Evolutionary conservation across 2,329 filamentous ascomycete species (phyloP).

Genomic region (Penicillium sp.): DNA sequence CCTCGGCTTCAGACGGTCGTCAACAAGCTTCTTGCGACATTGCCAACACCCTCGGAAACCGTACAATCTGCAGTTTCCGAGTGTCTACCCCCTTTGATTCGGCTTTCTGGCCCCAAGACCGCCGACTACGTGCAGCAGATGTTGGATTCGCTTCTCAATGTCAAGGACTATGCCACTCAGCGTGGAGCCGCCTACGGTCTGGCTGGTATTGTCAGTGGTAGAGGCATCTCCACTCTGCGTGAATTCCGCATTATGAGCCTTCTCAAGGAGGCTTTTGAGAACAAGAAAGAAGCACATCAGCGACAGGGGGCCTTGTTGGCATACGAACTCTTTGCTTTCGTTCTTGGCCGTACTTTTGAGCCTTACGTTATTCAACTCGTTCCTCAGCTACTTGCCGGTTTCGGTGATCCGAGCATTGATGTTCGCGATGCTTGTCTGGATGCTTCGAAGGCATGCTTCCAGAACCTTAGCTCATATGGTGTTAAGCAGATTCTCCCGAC

Average conservation of each 20-base stretch:
- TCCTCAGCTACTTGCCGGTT: constrained; percentile 79
- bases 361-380: constrained; percentile 96
- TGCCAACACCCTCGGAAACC: constrained; percentile 91
- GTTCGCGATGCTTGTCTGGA: constrained; percentile 91
- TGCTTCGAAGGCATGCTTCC: constrained; percentile 89
- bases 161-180: constrained; percentile 87
- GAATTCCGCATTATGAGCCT: constrained; percentile 82
- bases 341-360: constrained; percentile 85
- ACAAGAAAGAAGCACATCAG: constrained; percentile 87
- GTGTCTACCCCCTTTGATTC: constrained; percentile 85
- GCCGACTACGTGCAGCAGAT: constrained; percentile 74
- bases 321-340: constrained; percentile 80
- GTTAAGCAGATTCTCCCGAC: constrained; percentile 93
- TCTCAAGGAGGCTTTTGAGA: constrained; percentile 77
- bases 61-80: constrained; percentile 96
- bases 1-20: constrained; percentile 82
- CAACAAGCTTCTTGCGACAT: constrained; percentile 73
- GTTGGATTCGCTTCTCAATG: constrained; percentile 72
- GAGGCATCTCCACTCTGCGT: constrained; percentile 71
- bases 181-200: constrained; percentile 92
- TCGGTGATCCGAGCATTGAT: constrained; percentile 80
- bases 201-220: constrained; percentile 82
- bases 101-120: constrained; percentile 69
- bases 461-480: constrained; percentile 86
- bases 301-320: constrained; percentile 83